These are phyloP conservation scores for Ceratobasidium sp. DNA, from an alignment of 1,284 basidiomycete species.

Conservation along the genomic window DNA sequence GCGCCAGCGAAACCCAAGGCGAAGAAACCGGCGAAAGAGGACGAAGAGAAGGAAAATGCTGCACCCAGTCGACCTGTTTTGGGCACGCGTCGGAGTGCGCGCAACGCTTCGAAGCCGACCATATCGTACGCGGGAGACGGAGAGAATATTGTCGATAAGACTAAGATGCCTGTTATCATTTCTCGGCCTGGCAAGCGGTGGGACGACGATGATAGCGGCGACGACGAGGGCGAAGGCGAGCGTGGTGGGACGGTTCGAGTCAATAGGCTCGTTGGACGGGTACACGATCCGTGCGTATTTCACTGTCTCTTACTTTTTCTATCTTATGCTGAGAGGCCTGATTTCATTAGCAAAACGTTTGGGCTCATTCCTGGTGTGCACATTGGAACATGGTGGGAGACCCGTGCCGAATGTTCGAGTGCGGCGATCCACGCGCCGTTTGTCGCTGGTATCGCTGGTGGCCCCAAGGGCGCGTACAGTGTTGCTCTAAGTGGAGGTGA, in stretches of 20 bases:
- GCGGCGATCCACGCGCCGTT: slow-evolving; percentile 85
- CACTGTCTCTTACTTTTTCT: slow-evolving; percentile 5
- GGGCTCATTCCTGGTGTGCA: slow-evolving; percentile 78
- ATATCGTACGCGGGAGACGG: slow-evolving; percentile 65
- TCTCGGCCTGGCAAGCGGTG: slow-evolving; percentile 57
- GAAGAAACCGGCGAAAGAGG: slow-evolving; percentile 43
- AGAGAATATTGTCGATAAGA: slow-evolving; percentile 50
- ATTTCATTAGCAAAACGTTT: slow-evolving; percentile 63
- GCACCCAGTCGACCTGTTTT: slow-evolving; percentile 50
- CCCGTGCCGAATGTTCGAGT: slow-evolving; percentile 71
- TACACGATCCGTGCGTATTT: slow-evolving; percentile 72
- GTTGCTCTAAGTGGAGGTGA: slow-evolving; percentile 77
- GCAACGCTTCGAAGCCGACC: slow-evolving; percentile 68
- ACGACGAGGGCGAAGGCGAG: slow-evolving; percentile 53
- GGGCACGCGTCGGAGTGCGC: slow-evolving; percentile 68
- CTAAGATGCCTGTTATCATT: slow-evolving; percentile 54
- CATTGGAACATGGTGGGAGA: slow-evolving; percentile 86
- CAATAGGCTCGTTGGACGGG: slow-evolving; percentile 61
- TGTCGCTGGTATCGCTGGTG: slow-evolving; percentile 81
- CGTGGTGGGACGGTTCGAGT: slow-evolving; percentile 57
- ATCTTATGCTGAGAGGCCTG: slow-evolving; percentile 50
- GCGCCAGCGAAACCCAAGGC: slow-evolving; percentile 48
- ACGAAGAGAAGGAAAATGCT: slow-evolving; percentile 25
- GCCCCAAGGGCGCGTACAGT: slow-evolving; percentile 76
- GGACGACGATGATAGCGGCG: slow-evolving; percentile 57